Evolutionary conservation across 139 green algal genomes (phyloP).

Genomic region (Chlamydomonas schloesseri): DNA sequence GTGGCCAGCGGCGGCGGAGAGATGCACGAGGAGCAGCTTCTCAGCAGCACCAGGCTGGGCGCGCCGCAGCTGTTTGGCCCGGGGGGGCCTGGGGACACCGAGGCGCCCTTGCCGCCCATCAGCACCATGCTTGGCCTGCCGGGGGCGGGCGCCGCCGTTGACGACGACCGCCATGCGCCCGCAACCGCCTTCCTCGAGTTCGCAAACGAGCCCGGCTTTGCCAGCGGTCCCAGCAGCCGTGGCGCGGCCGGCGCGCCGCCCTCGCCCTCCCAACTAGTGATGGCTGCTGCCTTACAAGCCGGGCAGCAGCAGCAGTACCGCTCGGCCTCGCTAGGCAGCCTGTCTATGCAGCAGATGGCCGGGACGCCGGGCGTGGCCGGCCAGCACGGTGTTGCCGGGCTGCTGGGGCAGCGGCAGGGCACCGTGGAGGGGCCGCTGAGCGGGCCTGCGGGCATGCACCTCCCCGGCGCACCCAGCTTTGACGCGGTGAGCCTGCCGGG

Average conservation of each 20-base stretch:
- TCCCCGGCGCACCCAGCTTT: no score
- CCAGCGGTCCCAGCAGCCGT: not conserved
- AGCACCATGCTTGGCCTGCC: not conserved
- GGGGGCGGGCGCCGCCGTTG: not conserved
- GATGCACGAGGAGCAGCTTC: no score
- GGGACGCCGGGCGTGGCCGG: not conserved
- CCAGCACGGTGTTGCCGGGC: not conserved
- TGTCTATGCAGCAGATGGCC: not conserved
- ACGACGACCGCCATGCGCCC: not conserved
- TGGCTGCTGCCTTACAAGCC: no score
- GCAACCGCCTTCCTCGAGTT: conserved; percentile 1
- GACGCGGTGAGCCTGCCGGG: not conserved
- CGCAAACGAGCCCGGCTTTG: not conserved
- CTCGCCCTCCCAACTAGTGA: not conserved
- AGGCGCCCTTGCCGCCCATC: no score
- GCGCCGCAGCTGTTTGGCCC: no score
- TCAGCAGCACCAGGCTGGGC: no score
- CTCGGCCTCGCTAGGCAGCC: not conserved
- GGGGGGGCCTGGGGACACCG: no score
- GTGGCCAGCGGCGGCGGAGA: no score
- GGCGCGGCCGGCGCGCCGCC: not conserved
- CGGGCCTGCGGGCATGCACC: not conserved
- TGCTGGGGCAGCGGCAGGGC: not conserved
- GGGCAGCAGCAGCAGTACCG: not conserved
- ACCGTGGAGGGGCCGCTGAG: not conserved